Evolutionary conservation across 2,329 filamentous ascomycete genomes (phyloP).

Genomic region (Trichoderma citrinoviride): DNA sequence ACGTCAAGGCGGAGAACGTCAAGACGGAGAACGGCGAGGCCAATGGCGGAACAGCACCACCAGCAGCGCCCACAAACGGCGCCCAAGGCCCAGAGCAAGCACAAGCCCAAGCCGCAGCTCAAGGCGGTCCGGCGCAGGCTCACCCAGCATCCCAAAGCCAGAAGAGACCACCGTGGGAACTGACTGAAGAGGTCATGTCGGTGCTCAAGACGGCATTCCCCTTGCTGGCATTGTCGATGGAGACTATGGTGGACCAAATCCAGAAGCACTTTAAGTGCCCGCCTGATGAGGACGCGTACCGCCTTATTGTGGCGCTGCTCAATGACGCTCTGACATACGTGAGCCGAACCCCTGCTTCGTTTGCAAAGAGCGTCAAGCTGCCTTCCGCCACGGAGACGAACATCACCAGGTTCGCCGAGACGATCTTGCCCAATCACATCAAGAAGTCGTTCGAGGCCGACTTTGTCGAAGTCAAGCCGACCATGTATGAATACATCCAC

Average conservation of each 20-base stretch:
- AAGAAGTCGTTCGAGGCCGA: slow-evolving; percentile 96
- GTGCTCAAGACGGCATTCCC: slow-evolving; percentile 97
- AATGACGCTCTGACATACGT: slow-evolving; percentile 96
- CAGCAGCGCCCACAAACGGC: slow-evolving; percentile 26
- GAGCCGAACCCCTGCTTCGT: slow-evolving; percentile 79
- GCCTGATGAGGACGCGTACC: slow-evolving; percentile 95
- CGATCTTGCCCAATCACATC: slow-evolving; percentile 90
- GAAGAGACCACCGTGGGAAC: slow-evolving; percentile 89
- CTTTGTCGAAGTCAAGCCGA: slow-evolving; percentile 92
- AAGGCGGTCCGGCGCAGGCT: slow-evolving; percentile 23
- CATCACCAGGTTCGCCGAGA: slow-evolving; percentile 94
- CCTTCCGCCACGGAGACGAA: slow-evolving; percentile 90
- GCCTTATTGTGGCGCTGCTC: slow-evolving; percentile 92
- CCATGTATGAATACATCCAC: slow-evolving; percentile 98
- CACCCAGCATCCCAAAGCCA: slow-evolving; percentile 36
- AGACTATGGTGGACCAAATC: slow-evolving; percentile 99
- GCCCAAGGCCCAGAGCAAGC: slow-evolving; percentile 23
- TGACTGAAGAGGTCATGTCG: slow-evolving; percentile 92
- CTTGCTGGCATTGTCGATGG: slow-evolving; percentile 93
- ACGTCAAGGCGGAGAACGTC: slow-evolving; percentile 36
- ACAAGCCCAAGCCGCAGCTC: slow-evolving; percentile 14
- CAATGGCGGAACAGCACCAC: slow-evolving; percentile 29
- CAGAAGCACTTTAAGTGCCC: slow-evolving; percentile 99
- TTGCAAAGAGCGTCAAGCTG: slow-evolving; percentile 87
- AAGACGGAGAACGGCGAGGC: slow-evolving; percentile 47